Evolutionary conservation across 2,329 filamentous ascomycete genomes (phyloP), one percentile per base, ranked within the genome.

Genomic region (Zasmidium citrigriseum): DNA sequence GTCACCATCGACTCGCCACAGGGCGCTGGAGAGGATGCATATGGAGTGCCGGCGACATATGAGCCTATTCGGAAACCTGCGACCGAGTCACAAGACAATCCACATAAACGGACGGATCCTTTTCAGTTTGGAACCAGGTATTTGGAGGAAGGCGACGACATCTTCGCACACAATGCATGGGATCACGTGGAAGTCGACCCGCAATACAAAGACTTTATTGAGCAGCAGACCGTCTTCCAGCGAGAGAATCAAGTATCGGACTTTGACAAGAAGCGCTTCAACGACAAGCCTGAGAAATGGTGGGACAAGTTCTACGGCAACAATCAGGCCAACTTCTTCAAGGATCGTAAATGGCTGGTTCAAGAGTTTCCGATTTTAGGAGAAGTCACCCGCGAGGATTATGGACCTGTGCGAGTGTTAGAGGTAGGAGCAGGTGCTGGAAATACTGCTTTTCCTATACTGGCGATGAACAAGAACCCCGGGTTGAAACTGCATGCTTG

Each of bases 251-350:
- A 93, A 57, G 95, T 97, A 51, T 93, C 89, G 46, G 92, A 96
- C 62, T 97, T 96, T 80, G 93, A 99, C 76, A 92, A 92, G 75
- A 84, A 88, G 87, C 80, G 81, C 82, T 97, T 97, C 81, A 98
- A 97, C 73, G 80, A 83, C 47, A 86, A 96, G 64, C 95, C 95
- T 0, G 93, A 91, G 62, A 96, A 92, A 75, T 98, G 92, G 91
- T 99, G 95, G 95, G 95, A 99, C 71, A 79, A 89, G 55, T 99
- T 99, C 78, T 99, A 99, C 81, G 93, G 95, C 77, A 96, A 98
- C 78, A 98, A 99, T 77, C 90, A 90, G 20, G 85, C 88, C 69
- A 98, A 98, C 72, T 99, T 99, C 78, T 99, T 99, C 86, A 99
- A 99, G 78, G 90, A 99, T 73, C 86, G 95, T 64, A 98, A 98